A percentile compares a stretch with the other conserved stretches of the same genome.
These are phyloP conservation scores for Sarocladium oryzae DNA, from an alignment of 2,329 filamentous ascomycete genomes.

Conservation along the genomic window DNA sequence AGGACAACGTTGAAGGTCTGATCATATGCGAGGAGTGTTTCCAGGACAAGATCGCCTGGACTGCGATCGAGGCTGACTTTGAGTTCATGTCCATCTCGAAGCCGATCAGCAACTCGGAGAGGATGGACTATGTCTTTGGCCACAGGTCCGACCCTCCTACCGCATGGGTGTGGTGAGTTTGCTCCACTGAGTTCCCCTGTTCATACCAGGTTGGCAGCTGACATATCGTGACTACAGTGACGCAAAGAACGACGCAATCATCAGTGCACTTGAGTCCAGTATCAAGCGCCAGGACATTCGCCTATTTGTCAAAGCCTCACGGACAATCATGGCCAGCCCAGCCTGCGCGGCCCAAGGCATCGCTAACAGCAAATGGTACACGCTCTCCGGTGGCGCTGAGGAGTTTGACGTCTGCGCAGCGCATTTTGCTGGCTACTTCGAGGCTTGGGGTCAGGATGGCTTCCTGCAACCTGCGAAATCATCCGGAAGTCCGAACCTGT, in stretches of 20 bases:
- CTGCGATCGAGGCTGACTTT: slow-evolving; percentile 22
- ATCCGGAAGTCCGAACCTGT: slow-evolving; percentile 13
- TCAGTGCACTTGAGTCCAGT: slow-evolving; percentile 20
- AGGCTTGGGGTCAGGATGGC: slow-evolving; percentile 17
- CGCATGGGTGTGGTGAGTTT: slow-evolving; percentile 17
- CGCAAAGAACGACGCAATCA: slow-evolving; percentile 18
- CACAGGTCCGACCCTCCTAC: slow-evolving; percentile 17
- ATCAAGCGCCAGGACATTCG: slow-evolving; percentile 19
- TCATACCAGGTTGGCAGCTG: not conserved
- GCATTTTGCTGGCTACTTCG: slow-evolving; percentile 25
- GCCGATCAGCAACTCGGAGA: not conserved
- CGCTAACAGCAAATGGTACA: slow-evolving; percentile 28
- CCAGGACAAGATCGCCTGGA: slow-evolving; percentile 25
- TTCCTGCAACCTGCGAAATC: slow-evolving; percentile 21
- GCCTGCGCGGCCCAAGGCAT: slow-evolving; percentile 23
- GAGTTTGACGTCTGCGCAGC: slow-evolving; percentile 26
- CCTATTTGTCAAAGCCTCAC: slow-evolving; percentile 21
- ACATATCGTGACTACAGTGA: not conserved
- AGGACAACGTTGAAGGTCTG: slow-evolving; percentile 19
- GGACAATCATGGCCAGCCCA: slow-evolving; percentile 15
- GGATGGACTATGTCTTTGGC: slow-evolving; percentile 12
- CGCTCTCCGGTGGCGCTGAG: slow-evolving; percentile 17
- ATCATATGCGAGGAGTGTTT: slow-evolving; percentile 28
- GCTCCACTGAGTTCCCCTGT: not conserved
- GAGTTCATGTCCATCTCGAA: slow-evolving; percentile 13